phyloP scores from a whole-genome alignment of 2,329 filamentous ascomycete genomes.

The Claviceps paspali region DNA sequence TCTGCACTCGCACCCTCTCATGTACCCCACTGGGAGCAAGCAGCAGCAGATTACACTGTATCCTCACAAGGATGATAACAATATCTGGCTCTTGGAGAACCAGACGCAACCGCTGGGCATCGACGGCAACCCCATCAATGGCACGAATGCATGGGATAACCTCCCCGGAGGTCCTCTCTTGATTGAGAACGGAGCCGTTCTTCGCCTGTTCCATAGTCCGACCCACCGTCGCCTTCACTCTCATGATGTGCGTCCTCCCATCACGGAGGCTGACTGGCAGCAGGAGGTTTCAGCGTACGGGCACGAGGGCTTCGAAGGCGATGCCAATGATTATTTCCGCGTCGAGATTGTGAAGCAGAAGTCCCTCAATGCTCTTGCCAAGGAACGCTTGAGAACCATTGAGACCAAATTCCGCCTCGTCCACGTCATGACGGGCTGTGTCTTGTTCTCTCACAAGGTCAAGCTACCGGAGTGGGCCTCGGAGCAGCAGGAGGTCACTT shows the following conservation, averaged over 20 bases:
- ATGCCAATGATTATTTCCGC: slow-evolving; percentile 91
- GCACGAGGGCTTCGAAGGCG: slow-evolving; percentile 90
- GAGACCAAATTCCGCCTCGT: slow-evolving; percentile 93
- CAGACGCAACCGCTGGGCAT: slow-evolving; percentile 76
- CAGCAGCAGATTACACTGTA: slow-evolving; percentile 98
- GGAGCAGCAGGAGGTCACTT: slow-evolving; percentile 98
- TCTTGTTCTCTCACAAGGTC: slow-evolving; percentile 95
- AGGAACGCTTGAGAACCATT: slow-evolving; percentile 79
- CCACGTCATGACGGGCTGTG: slow-evolving; percentile 93
- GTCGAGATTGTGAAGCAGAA: slow-evolving; percentile 87
- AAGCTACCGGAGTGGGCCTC: slow-evolving; percentile 97
- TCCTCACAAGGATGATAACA: slow-evolving; percentile 98
- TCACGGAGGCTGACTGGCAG: slow-evolving; percentile 85
- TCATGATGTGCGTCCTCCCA: slow-evolving; percentile 76
- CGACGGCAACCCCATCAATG: slow-evolving; percentile 63
- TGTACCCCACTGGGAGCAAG: slow-evolving; percentile 96
- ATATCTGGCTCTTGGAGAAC: slow-evolving; percentile 87
- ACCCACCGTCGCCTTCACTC: slow-evolving; percentile 89
- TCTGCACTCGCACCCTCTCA: slow-evolving; percentile 87
- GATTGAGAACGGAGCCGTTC: slow-evolving; percentile 64
- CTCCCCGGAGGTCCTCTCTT: slow-evolving; percentile 43
- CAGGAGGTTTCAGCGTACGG: slow-evolving; percentile 95
- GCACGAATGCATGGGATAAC: slow-evolving; percentile 71
- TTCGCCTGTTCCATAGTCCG: slow-evolving; percentile 69
- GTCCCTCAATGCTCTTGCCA: slow-evolving; percentile 64